A percentile compares a stretch with the other conserved stretches of the same genome.
phyloP scores from a whole-genome alignment of 164 flowering plant species.

The Tetrastigma voinierianum region DNA sequence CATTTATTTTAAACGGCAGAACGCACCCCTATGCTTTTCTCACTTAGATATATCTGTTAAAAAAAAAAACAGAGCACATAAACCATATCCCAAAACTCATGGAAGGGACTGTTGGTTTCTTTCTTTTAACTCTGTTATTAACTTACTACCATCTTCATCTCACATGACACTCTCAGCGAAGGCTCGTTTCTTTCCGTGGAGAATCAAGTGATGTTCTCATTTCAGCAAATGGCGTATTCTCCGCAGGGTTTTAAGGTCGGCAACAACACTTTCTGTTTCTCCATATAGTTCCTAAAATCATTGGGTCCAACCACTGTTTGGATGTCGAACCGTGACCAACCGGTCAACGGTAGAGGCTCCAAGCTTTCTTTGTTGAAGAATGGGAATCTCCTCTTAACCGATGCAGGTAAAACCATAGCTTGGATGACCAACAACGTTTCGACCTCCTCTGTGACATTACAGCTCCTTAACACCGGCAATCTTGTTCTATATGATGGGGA shows the following conservation, averaged over 20 bases:
- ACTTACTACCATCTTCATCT: too few relatives aligned
- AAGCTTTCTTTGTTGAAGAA: conserved; percentile 14
- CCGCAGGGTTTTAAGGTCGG: conserved; percentile 34
- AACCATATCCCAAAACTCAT: too few relatives aligned
- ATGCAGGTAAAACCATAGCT: conserved; percentile 3
- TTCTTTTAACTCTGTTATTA: too few relatives aligned
- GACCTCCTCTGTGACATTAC: too few relatives aligned
- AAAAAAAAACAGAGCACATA: too few relatives aligned
- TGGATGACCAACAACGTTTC: too few relatives aligned
- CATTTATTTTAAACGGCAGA: too few relatives aligned
- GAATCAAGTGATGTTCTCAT: conserved; percentile 11
- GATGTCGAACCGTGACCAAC: conserved; percentile 50
- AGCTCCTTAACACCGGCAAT: too few relatives aligned
- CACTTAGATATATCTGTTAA: too few relatives aligned
- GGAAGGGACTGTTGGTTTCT: too few relatives aligned
- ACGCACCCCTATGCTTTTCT: too few relatives aligned
- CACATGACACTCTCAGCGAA: background rate
- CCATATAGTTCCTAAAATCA: conserved; percentile 23
- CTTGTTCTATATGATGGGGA: too few relatives aligned
- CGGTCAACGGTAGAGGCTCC: conserved; percentile 39
- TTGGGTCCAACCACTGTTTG: conserved; percentile 24
- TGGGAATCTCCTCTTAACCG: conserved; percentile 28
- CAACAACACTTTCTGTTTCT: conserved; percentile 28
- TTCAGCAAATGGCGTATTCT: conserved; percentile 24
- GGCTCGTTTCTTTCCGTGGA: conserved; percentile 34